Conservation (phyloP, 768 basidiomycete species). For the Leccinum rimulosum region DNA sequence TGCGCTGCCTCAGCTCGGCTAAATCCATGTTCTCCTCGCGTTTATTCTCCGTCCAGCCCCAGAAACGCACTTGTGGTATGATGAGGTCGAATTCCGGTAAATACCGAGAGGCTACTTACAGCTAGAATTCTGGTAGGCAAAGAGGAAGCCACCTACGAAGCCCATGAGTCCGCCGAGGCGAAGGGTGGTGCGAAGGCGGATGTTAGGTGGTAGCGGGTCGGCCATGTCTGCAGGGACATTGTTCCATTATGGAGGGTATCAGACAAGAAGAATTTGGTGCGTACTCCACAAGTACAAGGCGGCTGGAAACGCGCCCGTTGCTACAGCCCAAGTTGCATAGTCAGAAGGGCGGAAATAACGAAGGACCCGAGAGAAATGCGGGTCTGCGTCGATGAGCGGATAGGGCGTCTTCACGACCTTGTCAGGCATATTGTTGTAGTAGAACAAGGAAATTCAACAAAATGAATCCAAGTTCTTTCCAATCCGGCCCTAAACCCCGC, state of each 20-base stretch:
- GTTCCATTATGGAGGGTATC: conserved; percentile 9
- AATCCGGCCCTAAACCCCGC: conserved; percentile 32
- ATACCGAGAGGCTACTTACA: conserved; percentile 46
- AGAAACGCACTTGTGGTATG: conserved; percentile 71
- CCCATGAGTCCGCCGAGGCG: conserved; percentile 74
- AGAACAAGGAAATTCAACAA: conserved; percentile 5
- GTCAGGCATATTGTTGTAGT: conserved; percentile 32
- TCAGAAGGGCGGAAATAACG: conserved; percentile 87
- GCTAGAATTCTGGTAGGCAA: conserved; percentile 89
- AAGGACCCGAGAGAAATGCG: conserved; percentile 82
- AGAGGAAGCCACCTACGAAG: conserved; percentile 85
- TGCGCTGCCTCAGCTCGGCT: conserved; percentile 73
- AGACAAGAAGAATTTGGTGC: conserved; percentile 23
- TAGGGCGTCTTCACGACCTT: conserved; percentile 63
- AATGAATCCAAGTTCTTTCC: conserved; percentile 9
- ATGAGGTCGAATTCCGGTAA: conserved; percentile 11
- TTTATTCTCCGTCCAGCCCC: conserved; percentile 91
- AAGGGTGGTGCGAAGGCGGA: conserved; percentile 39
- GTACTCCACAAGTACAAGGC: conserved; percentile 80
- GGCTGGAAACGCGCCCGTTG: conserved; percentile 80
- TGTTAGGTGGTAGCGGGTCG: conserved; percentile 38
- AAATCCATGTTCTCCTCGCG: conserved; percentile 77
- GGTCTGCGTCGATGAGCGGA: conserved; percentile 93
- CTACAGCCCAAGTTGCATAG: conserved; percentile 79
- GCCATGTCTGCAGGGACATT: conserved; percentile 39